phyloP scores from a whole-genome alignment of 2,329 filamentous ascomycete species.

The Berkeleyomyces basicola region DNA sequence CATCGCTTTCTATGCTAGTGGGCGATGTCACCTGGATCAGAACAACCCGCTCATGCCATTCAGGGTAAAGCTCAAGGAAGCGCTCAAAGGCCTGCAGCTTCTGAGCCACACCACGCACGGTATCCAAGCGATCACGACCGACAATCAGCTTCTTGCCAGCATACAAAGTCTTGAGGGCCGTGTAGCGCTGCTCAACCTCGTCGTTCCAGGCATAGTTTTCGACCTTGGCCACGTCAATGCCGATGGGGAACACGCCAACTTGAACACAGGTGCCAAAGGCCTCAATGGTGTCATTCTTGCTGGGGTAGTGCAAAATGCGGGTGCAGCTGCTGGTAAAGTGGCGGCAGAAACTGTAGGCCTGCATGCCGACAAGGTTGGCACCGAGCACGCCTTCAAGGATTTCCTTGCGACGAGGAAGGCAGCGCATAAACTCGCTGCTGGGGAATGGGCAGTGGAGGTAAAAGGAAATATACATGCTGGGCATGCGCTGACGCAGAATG shows the following conservation, averaged over 20 bases:
- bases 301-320: conserved; percentile 76
- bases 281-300: conserved; percentile 69
- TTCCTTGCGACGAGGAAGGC: conserved; percentile 75
- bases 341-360: conserved; percentile 86
- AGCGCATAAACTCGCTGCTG: conserved; percentile 87
- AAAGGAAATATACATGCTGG: conserved; percentile 86
- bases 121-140: conserved; percentile 83
- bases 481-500: conserved; percentile 69
- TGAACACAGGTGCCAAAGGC: conserved; percentile 79
- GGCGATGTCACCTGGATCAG: conserved; percentile 91
- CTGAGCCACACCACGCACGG: conserved; percentile 82
- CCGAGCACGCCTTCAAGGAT: conserved; percentile 79
- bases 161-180: conserved; percentile 59
- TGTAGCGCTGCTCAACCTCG: conserved; percentile 53
- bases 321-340: conserved; percentile 94
- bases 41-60: conserved; percentile 85
- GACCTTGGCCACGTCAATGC: conserved; percentile 74
- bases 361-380: conserved; percentile 85
- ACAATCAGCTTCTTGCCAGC: conserved; percentile 90
- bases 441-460: conserved; percentile 91
- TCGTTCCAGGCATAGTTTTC: conserved; percentile 58
- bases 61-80: conserved; percentile 77
- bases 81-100: conserved; percentile 89
- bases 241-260: conserved; percentile 86
- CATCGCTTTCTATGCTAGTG: conserved; percentile 62